Evolutionary conservation across 495 filamentous ascomycete genomes (phyloP).

Genomic region (Neurospora pannonica): DNA sequence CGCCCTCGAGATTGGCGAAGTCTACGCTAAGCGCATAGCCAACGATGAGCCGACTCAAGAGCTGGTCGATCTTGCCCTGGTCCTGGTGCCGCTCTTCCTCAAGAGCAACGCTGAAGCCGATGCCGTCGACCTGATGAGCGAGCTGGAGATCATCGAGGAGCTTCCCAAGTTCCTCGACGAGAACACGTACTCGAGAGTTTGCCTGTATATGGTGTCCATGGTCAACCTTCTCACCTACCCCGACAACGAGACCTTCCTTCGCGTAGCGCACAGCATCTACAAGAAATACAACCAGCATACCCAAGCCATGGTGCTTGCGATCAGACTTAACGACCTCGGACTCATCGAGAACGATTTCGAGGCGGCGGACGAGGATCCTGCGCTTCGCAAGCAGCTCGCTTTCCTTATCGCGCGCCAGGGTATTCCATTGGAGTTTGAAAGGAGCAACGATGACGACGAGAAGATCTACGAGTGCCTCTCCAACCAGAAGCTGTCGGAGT

Average conservation of each 20-base stretch:
- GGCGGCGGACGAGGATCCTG: slow-evolving; percentile 60
- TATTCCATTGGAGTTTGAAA: slow-evolving; percentile 63
- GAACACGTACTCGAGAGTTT: slow-evolving; percentile 86
- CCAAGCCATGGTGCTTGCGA: slow-evolving; percentile 88
- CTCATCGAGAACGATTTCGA: slow-evolving; percentile 72
- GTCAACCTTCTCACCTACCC: slow-evolving; percentile 94
- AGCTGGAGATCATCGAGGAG: slow-evolving; percentile 90
- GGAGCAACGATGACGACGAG: slow-evolving; percentile 43
- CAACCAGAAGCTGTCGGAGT: slow-evolving; percentile 77
- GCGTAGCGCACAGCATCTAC: slow-evolving; percentile 86
- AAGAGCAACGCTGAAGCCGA: slow-evolving; percentile 97
- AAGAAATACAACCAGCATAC: slow-evolving; percentile 81
- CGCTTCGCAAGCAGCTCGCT: slow-evolving; percentile 87
- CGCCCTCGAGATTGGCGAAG: slow-evolving; percentile 90
- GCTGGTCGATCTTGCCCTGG: slow-evolving; percentile 68
- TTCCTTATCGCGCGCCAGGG: slow-evolving; percentile 88
- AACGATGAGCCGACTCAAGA: slow-evolving; percentile 56
- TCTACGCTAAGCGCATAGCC: slow-evolving; percentile 65
- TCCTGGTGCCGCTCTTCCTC: slow-evolving; percentile 88
- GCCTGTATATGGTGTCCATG: slow-evolving; percentile 98
- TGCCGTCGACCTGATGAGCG: slow-evolving; percentile 91
- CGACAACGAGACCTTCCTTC: slow-evolving; percentile 90
- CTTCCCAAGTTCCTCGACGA: slow-evolving; percentile 86
- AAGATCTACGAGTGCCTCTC: slow-evolving; percentile 73
- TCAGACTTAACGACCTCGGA: slow-evolving; percentile 77